These are phyloP conservation scores for Alternaria sp. DNA, from an alignment of 2,329 filamentous ascomycete genomes.

Conservation along the genomic window DNA sequence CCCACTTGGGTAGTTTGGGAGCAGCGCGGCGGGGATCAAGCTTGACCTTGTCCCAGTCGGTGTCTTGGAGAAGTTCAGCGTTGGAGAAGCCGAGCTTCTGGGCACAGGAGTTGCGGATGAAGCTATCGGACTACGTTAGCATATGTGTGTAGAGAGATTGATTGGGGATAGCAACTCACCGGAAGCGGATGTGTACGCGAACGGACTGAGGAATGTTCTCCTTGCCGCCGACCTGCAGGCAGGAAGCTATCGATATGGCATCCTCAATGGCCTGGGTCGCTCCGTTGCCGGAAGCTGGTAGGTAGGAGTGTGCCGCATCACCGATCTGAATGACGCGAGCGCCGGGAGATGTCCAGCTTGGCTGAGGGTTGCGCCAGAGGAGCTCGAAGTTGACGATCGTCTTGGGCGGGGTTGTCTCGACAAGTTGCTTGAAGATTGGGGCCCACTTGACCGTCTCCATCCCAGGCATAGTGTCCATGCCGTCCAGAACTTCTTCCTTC, in stretches of 20 bases:
- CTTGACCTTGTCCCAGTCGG: constrained; percentile 57
- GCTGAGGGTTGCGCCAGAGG: constrained; percentile 56
- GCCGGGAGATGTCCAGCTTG: constrained; percentile 52
- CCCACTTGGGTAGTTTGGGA: constrained; percentile 55
- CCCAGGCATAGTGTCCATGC: constrained; percentile 54
- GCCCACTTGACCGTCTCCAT: constrained; percentile 52
- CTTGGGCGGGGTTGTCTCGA: constrained; percentile 52
- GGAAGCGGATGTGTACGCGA: constrained; percentile 51
- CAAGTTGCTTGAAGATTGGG: constrained; percentile 54
- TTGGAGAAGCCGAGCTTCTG: constrained; percentile 58
- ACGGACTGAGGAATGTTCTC: constrained; percentile 48
- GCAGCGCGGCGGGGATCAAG: constrained; percentile 52
- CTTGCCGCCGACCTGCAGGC: constrained; percentile 53
- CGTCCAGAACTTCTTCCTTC: constrained; percentile 52
- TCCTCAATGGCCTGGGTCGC: constrained; percentile 58
- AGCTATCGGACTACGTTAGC: constrained; percentile 34
- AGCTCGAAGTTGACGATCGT: constrained; percentile 59
- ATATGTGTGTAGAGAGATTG: background rate
- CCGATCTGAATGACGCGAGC: constrained; percentile 55
- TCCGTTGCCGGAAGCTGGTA: constrained; percentile 54
- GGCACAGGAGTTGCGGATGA: constrained; percentile 56
- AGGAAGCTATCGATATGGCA: constrained; percentile 54
- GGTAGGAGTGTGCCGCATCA: constrained; percentile 54
- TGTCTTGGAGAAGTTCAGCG: constrained; percentile 55
- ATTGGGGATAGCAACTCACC: constrained; percentile 31